Conservation (phyloP, 805 yeast genomes). For the Sugiyamaella valdiviana region DNA sequence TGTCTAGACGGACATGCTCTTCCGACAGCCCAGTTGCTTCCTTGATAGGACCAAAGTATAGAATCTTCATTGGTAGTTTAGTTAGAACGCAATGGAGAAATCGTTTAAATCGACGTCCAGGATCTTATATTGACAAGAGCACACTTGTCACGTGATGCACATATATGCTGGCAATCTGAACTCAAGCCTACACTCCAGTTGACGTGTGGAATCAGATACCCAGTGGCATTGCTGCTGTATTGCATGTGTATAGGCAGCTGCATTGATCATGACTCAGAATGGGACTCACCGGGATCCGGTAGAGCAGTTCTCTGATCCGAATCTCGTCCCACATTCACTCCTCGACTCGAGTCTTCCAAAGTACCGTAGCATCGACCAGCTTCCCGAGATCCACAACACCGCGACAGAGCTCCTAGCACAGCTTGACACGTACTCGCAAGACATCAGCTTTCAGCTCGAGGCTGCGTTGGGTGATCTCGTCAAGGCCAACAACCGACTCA, state of each 20-base stretch:
- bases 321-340: constrained; percentile 27
- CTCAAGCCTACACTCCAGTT: too few species aligned
- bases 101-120: too few species aligned
- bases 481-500: constrained; percentile 25
- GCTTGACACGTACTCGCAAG: constrained; percentile 28
- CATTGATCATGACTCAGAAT: background rate
- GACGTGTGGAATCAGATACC: too few species aligned
- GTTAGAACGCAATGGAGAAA: too few species aligned
- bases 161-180: too few species aligned
- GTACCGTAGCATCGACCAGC: constrained; percentile 10
- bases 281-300: constrained; percentile 4
- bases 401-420: constrained; percentile 28
- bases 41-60: constrained; percentile 8
- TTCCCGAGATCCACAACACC: constrained; percentile 25
- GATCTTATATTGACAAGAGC: too few species aligned
- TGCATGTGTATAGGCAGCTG: too few species aligned
- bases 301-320: constrained; percentile 21
- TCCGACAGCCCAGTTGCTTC: background rate
- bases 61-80: constrained; percentile 2
- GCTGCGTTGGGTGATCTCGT: constrained; percentile 22
- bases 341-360: constrained; percentile 23
- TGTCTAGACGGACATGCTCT: background rate
- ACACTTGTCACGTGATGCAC: too few species aligned
- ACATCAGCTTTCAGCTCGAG: constrained; percentile 27
- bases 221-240: too few species aligned